Base-by-base conservation (phyloP, 345 rosid species). In the Leavenworthia alabamica region DNA sequence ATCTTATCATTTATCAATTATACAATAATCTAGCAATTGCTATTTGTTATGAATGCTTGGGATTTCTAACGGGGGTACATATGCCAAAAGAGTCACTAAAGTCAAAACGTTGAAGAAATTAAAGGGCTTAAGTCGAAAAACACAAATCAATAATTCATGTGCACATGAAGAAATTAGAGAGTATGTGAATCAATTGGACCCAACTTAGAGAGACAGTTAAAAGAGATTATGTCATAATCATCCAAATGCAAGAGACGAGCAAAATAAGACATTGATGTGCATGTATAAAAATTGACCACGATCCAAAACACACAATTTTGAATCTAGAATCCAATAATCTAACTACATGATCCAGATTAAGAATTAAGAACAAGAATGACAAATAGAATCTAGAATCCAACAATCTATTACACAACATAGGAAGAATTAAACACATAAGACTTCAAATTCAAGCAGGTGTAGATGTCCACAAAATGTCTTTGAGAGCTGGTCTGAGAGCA, bases 401-500 rank as follows among this genome's bases (percentile, higher is more conserved):
- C 29, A 31, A 22, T 23, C 27, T 26, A 29, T 47, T 20, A 24
- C 48, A 61, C 15, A 13, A 16, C 49, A 53, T n/a, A n/a, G n/a
- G n/a, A 0, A 27, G 1, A 4, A 4, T 17, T 4, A 52, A 31
- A 27, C 3, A 61, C 26, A 45, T 7, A 47, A 15, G 22, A 20
- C 9, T 2, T 33, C 22, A 63, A 12, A 40, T 16, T 83, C 75
- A 85, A 43, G 75, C 87, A 26, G 80, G 64, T 0, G 85, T 74
- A 2, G 86, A 70, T 48, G 78, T 91, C 96, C 98, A 89, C 14
- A 89, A 66, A 10, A 92, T 86, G 78, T 89, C 96, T 40, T 88
- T 88, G 2, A 92, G 88, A 28, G 95, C 93, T 61, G 98, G 98
- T 74, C 95, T 79, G 24, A 89, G 83, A 64, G 86, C 87, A 43